phyloP scores from a whole-genome alignment of 768 basidiomycete species.

The Termitomyces sp. region DNA sequence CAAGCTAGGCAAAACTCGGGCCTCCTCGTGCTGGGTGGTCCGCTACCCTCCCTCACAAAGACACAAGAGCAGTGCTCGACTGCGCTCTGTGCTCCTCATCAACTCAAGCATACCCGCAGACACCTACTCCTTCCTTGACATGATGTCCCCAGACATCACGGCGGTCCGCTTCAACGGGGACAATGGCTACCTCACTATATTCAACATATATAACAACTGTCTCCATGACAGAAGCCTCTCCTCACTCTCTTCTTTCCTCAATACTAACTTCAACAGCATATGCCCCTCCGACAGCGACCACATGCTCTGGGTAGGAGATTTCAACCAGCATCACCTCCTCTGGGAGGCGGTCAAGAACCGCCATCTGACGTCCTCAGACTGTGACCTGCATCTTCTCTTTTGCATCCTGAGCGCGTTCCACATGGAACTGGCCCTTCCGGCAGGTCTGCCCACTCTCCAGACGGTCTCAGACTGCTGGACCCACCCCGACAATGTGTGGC shows the following conservation, averaged over 20 bases:
- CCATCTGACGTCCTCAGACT: neutral
- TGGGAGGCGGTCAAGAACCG: neutral
- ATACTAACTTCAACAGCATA: too few relatives aligned
- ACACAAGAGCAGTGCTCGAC: too few relatives aligned
- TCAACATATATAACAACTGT: conserved; percentile 1
- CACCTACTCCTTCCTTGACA: neutral
- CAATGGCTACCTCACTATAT: neutral
- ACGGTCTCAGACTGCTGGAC: neutral
- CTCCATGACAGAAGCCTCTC: too few relatives aligned
- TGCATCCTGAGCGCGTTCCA: neutral
- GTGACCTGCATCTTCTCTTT: neutral
- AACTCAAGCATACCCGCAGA: too few relatives aligned
- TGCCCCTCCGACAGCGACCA: too few relatives aligned
- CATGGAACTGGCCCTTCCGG: neutral
- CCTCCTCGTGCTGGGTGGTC: neutral
- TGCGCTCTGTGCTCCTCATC: too few relatives aligned
- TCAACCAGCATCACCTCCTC: neutral
- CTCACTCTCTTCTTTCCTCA: too few relatives aligned
- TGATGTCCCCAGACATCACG: neutral
- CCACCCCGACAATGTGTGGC: too few relatives aligned
- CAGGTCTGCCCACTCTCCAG: neutral
- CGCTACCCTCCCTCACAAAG: neutral
- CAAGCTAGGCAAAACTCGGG: conserved; percentile 1
- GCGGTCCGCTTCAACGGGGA: neutral
- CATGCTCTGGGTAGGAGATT: too few relatives aligned